A percentile compares a stretch with the other conserved stretches of the same genome.
Conservation (phyloP, 192 early-diverging fungal genomes). For the Ramicandelaber brevisporus region DNA sequence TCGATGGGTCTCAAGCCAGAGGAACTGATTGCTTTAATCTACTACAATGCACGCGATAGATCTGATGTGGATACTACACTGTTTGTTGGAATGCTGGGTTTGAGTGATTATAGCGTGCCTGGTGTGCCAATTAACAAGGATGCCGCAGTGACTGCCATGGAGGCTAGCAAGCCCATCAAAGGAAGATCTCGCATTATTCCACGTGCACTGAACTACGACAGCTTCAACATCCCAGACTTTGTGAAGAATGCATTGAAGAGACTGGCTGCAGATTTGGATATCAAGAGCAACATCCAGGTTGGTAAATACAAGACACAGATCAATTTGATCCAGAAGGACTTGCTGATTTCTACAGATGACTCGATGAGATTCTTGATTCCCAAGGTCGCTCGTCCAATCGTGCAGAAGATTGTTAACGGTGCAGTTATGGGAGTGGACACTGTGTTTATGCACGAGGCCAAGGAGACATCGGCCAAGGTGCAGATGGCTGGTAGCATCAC, state of each 20-base stretch:
- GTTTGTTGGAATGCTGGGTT: slow-evolving; percentile 15
- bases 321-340: slow-evolving; percentile 9
- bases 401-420: slow-evolving; percentile 18
- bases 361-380: slow-evolving; percentile 20
- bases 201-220: no score
- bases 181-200: no score
- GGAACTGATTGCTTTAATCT: slow-evolving; percentile 15
- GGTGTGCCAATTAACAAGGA: no score
- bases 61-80: slow-evolving; percentile 15
- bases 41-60: slow-evolving; percentile 16
- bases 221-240: no score
- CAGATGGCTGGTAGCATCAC: slow-evolving; percentile 17
- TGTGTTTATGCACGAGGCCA: slow-evolving; percentile 10
- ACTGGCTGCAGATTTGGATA: no score
- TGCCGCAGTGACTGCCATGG: no score
- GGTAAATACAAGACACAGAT: slow-evolving; percentile 11
- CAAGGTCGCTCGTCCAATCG: slow-evolving; percentile 25
- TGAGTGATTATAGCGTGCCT: no score
- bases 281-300: no score
- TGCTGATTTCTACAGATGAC: slow-evolving; percentile 14
- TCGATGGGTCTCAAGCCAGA: slow-evolving; percentile 22
- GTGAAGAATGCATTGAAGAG: no score
- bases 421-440: slow-evolving; percentile 12
- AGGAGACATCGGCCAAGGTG: slow-evolving; percentile 13
- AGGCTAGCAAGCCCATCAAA: no score